phyloP scores from a whole-genome alignment of 208 protist genomes.

The Sergeia podlipaevii region DNA sequence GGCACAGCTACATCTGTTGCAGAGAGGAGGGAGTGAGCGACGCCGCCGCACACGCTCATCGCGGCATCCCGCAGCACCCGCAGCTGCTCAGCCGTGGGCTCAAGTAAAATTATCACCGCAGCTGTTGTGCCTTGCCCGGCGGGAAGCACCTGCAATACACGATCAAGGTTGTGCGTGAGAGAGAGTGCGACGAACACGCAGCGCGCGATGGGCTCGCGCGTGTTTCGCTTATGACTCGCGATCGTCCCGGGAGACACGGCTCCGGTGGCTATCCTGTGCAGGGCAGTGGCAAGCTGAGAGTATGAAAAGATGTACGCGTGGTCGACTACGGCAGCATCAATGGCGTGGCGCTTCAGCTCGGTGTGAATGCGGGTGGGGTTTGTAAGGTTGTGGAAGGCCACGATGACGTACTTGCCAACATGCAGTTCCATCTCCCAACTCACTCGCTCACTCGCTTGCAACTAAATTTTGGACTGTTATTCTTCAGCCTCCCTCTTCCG shows the following conservation, averaged over 20 bases:
- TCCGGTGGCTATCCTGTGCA: conserved; percentile 15
- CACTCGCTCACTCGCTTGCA: conserved; percentile 1
- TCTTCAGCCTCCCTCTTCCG: too few species aligned
- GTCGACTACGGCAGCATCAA: conserved; percentile 72
- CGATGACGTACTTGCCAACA: conserved; percentile 33
- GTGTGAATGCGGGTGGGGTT: conserved; percentile 38
- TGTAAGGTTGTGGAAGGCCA: conserved; percentile 43
- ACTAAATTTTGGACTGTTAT: background rate
- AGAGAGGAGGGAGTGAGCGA: background rate
- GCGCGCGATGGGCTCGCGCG: conserved; percentile 14
- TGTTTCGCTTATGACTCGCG: conserved; percentile 6
- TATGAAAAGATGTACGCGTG: conserved; percentile 58
- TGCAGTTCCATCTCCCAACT: conserved; percentile 8
- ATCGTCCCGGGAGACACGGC: conserved; percentile 1
- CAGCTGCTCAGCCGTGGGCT: conserved; percentile 2
- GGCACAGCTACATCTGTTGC: background rate
- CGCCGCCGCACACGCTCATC: background rate
- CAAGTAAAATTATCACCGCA: conserved; percentile 37
- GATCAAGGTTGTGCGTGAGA: conserved; percentile 55
- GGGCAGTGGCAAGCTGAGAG: conserved; percentile 57
- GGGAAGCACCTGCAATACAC: conserved; percentile 46
- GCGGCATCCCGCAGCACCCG: background rate
- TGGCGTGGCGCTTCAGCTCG: conserved; percentile 28
- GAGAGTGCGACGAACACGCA: conserved; percentile 61
- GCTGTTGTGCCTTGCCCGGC: conserved; percentile 36